Base-by-base conservation (phyloP, 2,329 filamentous ascomycete genomes). In the Monilinia laxa region DNA sequence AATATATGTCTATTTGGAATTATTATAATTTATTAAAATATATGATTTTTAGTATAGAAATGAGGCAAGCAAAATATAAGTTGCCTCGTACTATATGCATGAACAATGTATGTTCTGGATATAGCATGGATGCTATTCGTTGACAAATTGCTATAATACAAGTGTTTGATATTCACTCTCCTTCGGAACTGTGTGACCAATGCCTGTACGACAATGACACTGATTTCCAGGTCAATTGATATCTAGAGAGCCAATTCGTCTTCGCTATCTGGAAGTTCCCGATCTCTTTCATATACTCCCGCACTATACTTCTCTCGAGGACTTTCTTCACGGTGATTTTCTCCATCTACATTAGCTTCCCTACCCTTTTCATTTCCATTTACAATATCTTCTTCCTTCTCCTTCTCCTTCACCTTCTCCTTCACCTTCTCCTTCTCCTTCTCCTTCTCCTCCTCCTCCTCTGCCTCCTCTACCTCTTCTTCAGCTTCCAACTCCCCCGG, bases 251-350 rank as follows among this genome's bases (percentile, higher is more conserved):
- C 70, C 51, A 72, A 57, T 64, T 70, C 70, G 66, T 72, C 69
- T 62, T 71, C 71, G 54, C 70, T 72, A 66, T 72, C 71, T 7
- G 57, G 64, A 57, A 70, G 53, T n/a, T 64, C 65, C n/a, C 7
- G 10, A 12, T 51, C 47, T 51, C n/a, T 12, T 51, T 25, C n/a
- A 25, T 51, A 25, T 14, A 12, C 14, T 51, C 47, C 47, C 10
- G 47, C 23, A 1, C n/a, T 14, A 23, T 12, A 23, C 1, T 11
- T 51, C 23, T 25, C n/a, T 10, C 2, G 3, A 23, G 12, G 47
- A 51, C 4, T n/a, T n/a, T n/a, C n/a, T n/a, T n/a, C n/a, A n/a
- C n/a, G n/a, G n/a, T n/a, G n/a, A n/a, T 12, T 51, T 12, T n/a
- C 54, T 51, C 16, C 47, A 47, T 60, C 68, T 28, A 2, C 9